These are phyloP conservation scores for Pseudozyma pruni DNA, from an alignment of 1,284 basidiomycete genomes.

Conservation along the genomic window DNA sequence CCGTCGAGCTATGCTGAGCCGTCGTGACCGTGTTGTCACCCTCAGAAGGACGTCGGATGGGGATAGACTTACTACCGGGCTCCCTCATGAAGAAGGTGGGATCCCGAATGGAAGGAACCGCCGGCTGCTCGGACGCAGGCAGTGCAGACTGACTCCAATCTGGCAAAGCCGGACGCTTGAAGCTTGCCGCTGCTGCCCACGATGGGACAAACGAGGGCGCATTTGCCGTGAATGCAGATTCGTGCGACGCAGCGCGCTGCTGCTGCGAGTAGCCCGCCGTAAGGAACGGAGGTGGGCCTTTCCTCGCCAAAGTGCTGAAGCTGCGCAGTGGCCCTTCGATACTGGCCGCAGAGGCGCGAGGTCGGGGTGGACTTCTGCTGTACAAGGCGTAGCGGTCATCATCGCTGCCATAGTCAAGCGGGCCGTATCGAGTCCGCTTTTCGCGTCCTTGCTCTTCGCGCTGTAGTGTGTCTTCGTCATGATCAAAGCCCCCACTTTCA, in stretches of 20 bases:
- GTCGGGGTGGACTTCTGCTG: constrained; percentile 42
- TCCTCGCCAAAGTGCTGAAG: constrained; percentile 33
- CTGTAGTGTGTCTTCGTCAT: background rate
- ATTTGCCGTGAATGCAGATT: constrained; percentile 39
- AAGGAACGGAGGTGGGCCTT: constrained; percentile 49
- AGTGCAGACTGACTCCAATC: constrained; percentile 30
- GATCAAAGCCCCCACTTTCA: background rate
- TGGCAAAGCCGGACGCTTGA: constrained; percentile 46
- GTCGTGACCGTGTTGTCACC: constrained; percentile 2
- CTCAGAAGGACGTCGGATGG: constrained; percentile 47
- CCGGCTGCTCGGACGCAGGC: background rate
- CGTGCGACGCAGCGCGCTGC: constrained; percentile 35
- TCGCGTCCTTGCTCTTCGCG: constrained; percentile 52
- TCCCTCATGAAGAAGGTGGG: constrained; percentile 28
- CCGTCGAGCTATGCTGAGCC: background rate
- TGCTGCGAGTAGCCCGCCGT: constrained; percentile 17
- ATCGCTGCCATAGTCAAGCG: constrained; percentile 35
- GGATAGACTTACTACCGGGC: constrained; percentile 49
- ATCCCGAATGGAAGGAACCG: constrained; percentile 24
- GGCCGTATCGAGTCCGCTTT: constrained; percentile 48
- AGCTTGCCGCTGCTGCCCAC: constrained; percentile 28
- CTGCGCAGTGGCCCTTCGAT: constrained; percentile 56
- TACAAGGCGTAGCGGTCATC: constrained; percentile 21
- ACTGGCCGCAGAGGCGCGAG: constrained; percentile 46
- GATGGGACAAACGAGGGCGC: constrained; percentile 56